Percentiles rank a stretch among this genome's conserved stretches.
Evolutionary conservation across 2,329 filamentous ascomycete species (phyloP).

Genomic region (Exophiala xenobiotica): DNA sequence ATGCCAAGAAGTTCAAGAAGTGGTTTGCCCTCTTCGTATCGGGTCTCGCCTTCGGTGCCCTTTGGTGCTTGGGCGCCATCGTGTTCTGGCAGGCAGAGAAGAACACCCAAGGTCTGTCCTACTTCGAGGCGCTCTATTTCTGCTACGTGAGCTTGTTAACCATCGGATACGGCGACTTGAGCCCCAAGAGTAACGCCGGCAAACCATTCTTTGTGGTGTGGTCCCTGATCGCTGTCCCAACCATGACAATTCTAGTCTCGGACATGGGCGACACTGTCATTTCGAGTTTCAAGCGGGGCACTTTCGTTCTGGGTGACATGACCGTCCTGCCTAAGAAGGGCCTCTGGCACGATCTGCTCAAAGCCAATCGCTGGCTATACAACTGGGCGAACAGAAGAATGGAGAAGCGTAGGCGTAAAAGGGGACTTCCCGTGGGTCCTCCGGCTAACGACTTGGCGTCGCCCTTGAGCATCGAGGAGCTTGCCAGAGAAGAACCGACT

Average conservation of each 20-base stretch:
- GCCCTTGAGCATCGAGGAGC: conserved; percentile 40
- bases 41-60: conserved; percentile 63
- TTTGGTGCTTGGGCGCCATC: conserved; percentile 79
- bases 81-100: conserved; percentile 67
- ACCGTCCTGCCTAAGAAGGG: conserved; percentile 64
- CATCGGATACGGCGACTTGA: conserved; percentile 81
- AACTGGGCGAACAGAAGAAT: conserved; percentile 41
- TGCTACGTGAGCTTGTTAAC: conserved; percentile 80
- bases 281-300: conserved; percentile 61
- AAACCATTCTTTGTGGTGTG: conserved; percentile 92
- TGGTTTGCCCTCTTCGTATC: conserved; percentile 75
- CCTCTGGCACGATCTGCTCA: conserved; percentile 53
- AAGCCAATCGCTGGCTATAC: conserved; percentile 45
- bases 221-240: conserved; percentile 80
- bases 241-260: conserved; percentile 81
- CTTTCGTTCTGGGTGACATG: conserved; percentile 61
- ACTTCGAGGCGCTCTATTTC: conserved; percentile 83
- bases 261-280: conserved; percentile 84
- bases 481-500: conserved; percentile 47
- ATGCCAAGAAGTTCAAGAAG: conserved; percentile 63
- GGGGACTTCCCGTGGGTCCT: conserved; percentile 46
- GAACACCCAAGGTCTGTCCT: conserved; percentile 59
- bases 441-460: conserved; percentile 8
- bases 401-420: conserved; percentile 46
- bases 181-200: conserved; percentile 73